Percentiles rank a stretch among this genome's conserved stretches.
These are phyloP conservation scores for Talaromyces nanjingensis DNA, from an alignment of 495 filamentous ascomycete genomes.

Conservation along the genomic window DNA sequence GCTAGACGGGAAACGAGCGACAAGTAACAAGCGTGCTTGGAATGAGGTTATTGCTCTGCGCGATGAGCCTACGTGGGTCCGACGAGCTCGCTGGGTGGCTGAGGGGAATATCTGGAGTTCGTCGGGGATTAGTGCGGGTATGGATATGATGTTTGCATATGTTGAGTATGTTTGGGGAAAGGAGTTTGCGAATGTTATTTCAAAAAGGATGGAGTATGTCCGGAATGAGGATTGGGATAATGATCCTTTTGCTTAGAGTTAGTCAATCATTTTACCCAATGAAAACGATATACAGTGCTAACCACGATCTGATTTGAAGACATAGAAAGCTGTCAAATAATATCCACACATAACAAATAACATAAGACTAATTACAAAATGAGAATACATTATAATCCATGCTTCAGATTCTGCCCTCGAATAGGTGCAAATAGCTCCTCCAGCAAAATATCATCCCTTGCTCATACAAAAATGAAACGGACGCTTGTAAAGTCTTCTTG, in stretches of 20 bases:
- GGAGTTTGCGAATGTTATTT: background rate
- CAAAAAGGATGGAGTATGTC: conserved; percentile 6
- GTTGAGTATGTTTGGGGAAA: conserved; percentile 8
- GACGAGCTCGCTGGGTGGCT: conserved; percentile 1
- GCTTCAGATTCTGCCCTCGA: background rate
- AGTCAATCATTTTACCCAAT: background rate
- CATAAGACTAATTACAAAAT: background rate
- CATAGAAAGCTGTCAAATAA: too few relatives aligned
- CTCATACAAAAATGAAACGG: background rate
- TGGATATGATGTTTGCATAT: conserved; percentile 23
- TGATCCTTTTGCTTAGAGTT: background rate
- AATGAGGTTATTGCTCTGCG: conserved; percentile 1
- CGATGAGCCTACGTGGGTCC: background rate
- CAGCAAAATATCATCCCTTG: background rate
- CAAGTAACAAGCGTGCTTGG: conserved; percentile 31
- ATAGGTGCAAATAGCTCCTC: background rate
- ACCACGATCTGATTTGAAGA: too few relatives aligned
- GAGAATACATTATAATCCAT: background rate
- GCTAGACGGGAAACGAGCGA: conserved; percentile 52
- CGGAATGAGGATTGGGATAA: conserved; percentile 8
- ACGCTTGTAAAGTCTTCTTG: background rate
- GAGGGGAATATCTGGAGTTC: conserved; percentile 18
- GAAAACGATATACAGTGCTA: too few relatives aligned
- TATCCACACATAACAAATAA: too few relatives aligned
- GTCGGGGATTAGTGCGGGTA: conserved; percentile 20